Evolutionary conservation across 202 grass and related monocot genomes (phyloP), one percentile per base, ranked within the genome.

Genomic region (Eragrostis tef): DNA sequence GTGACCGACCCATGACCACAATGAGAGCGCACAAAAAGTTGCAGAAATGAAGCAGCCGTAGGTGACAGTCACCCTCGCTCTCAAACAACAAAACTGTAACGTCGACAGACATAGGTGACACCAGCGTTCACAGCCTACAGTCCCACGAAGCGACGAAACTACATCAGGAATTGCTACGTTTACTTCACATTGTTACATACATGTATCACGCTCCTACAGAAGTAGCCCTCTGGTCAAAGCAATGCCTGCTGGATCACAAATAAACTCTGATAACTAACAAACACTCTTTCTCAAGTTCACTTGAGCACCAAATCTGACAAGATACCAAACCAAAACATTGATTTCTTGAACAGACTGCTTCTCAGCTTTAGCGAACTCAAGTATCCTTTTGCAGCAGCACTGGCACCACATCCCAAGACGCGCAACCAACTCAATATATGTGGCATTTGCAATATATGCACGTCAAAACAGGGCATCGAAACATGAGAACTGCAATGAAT

Each of bases 381-480:
- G n/a, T 16, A 64, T 31, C 63, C 57, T 77, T 63, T 63, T 44
- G 21, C 19, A 15, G 47, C 76, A 17, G 42, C 7, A 79, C 65
- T 39, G 11, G 11, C 7, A 24, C 31, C 47, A 19, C 17, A 39
- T 78, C 36, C 11, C 14, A 19, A 17, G 46, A 79, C 67, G 27
- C n/a, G 29, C 47, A 53, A 22, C 58, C 74, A 77, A 36, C 11
- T 67, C 22, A 59, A 58, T 7, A 73, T 20, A 54, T 10, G 3
- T 6, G 15, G 6, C 50, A 39, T 39, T 39, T 39, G 34, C 34
- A 39, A 39, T 39, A 39, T 39, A 39, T 39, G 34, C 34, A 39
- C 5, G 34, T 39, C 34, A 39, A 39, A 47, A 84, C 19, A 67
- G 75, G 44, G 66, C 69, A 49, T 60, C 71, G 66, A 64, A 29